These are phyloP conservation scores for Oryza brachyantha DNA, from an alignment of 176 grass and related monocot genomes.

Conservation along the genomic window DNA sequence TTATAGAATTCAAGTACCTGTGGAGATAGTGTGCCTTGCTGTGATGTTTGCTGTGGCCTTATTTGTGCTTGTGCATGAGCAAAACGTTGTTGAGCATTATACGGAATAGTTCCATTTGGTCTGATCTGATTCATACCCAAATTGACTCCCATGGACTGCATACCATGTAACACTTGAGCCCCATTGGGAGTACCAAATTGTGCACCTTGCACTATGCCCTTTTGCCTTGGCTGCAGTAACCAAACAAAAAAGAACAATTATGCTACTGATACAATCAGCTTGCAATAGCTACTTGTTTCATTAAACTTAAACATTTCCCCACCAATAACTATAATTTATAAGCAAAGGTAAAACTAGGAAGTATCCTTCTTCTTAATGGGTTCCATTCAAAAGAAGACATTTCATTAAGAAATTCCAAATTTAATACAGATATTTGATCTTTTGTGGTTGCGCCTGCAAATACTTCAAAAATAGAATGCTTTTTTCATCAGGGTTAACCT, in stretches of 20 bases:
- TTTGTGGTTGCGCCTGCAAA: neutral
- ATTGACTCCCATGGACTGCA: conserved; percentile 87
- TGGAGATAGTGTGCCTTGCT: conserved; percentile 71
- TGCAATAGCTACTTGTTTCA: neutral
- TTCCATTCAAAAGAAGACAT: neutral
- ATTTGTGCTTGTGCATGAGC: conserved; percentile 72
- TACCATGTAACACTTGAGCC: conserved; percentile 76
- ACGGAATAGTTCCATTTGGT: conserved; percentile 72
- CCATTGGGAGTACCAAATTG: conserved; percentile 62
- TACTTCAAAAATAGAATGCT: neutral
- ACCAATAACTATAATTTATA: neutral
- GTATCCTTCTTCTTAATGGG: neutral
- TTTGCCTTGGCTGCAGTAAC: conserved; percentile 74
- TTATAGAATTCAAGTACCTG: conserved; percentile 53
- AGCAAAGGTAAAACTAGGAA: neutral
- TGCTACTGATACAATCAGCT: conserved; percentile 15
- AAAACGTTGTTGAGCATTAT: conserved; percentile 72
- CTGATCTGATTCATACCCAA: conserved; percentile 50
- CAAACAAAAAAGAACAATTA: conserved; percentile 17
- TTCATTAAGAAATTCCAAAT: neutral
- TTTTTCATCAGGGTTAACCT: neutral
- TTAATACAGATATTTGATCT: neutral
- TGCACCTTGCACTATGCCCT: conserved; percentile 71
- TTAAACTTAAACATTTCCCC: conserved; percentile 1
- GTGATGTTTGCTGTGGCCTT: conserved; percentile 65